phyloP scores from a whole-genome alignment of 768 basidiomycete species.

The Pleurotus ostreatus region DNA sequence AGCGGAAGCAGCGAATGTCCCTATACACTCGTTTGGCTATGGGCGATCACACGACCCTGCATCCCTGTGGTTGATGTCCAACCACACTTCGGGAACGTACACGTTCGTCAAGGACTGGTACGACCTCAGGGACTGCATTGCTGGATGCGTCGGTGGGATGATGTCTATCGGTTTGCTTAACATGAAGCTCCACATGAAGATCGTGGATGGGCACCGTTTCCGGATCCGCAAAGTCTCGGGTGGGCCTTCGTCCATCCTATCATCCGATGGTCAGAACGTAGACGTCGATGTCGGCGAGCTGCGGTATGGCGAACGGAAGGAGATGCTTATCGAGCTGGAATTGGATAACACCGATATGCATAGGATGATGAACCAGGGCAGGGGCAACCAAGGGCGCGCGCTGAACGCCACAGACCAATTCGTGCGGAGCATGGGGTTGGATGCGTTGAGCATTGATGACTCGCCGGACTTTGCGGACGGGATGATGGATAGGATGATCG shows the following conservation, averaged over 20 bases:
- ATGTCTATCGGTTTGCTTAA: constrained; percentile 90
- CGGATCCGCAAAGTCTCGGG: constrained; percentile 93
- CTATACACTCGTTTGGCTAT: constrained; percentile 96
- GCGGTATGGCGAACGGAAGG: constrained; percentile 93
- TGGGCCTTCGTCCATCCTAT: constrained; percentile 79
- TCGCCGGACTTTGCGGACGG: constrained; percentile 75
- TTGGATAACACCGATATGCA: constrained; percentile 73
- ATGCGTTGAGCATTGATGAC: constrained; percentile 70
- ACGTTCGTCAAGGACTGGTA: constrained; percentile 99
- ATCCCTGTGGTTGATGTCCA: constrained; percentile 98
- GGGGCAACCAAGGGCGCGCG: constrained; percentile 26
- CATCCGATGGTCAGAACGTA: constrained; percentile 90
- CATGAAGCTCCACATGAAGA: constrained; percentile 94
- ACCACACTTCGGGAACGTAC: constrained; percentile 95
- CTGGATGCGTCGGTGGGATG: constrained; percentile 94
- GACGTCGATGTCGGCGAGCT: constrained; percentile 95
- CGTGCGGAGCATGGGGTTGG: constrained; percentile 81
- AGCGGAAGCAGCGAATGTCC: constrained; percentile 93
- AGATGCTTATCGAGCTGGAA: constrained; percentile 96
- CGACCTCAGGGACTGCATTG: constrained; percentile 86
- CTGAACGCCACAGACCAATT: constrained; percentile 87
- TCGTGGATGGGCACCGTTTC: constrained; percentile 88
- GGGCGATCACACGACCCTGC: constrained; percentile 97
- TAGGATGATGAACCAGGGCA: constrained; percentile 27
- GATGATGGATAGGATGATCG: constrained; percentile 96